Percentiles rank a stretch among this genome's conserved stretches.
phyloP scores from a whole-genome alignment of 345 rosid species.

The Moricandia moricandioides region DNA sequence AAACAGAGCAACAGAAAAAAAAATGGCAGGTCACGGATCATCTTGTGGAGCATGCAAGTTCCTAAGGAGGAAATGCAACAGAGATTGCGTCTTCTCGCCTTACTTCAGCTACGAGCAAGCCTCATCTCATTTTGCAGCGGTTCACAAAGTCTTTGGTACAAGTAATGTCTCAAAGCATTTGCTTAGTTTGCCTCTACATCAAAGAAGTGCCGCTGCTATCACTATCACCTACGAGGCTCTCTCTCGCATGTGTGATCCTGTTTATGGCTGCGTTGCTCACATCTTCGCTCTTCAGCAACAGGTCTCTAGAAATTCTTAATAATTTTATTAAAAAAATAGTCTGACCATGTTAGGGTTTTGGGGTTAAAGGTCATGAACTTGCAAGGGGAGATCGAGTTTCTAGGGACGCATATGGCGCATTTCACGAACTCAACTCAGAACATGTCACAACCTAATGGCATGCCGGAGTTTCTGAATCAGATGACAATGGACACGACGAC shows the following conservation, averaged over 20 bases:
- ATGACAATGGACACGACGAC: slow-evolving; percentile 29
- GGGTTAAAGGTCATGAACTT: slow-evolving; percentile 23
- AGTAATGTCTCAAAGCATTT: slow-evolving; percentile 59
- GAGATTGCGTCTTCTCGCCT: slow-evolving; percentile 50
- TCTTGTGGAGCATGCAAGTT: slow-evolving; percentile 74
- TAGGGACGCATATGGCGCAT: slow-evolving; percentile 17
- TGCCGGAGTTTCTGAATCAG: slow-evolving; percentile 20
- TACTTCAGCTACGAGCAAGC: slow-evolving; percentile 64
- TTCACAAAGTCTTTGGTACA: slow-evolving; percentile 66
- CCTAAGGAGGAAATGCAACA: slow-evolving; percentile 51
- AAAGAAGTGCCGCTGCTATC: slow-evolving; percentile 52
- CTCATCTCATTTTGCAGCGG: slow-evolving; percentile 50
- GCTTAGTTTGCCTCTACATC: slow-evolving; percentile 46
- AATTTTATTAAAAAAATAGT: background rate
- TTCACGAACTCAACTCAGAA: slow-evolving; percentile 16
- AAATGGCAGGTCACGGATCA: slow-evolving; percentile 39
- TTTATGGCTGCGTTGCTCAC: slow-evolving; percentile 63
- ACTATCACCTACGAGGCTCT: slow-evolving; percentile 62
- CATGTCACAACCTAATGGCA: slow-evolving; percentile 3
- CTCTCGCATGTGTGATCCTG: slow-evolving; percentile 53
- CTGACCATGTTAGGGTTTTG: background rate
- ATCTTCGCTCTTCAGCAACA: slow-evolving; percentile 61
- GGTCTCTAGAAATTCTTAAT: slow-evolving; percentile 29
- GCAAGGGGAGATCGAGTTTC: slow-evolving; percentile 34
- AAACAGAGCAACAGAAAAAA: background rate